Percentiles rank a stretch among this genome's conserved stretches.
Evolutionary conservation across 208 protist species (phyloP).

Genomic region (Crithidia thermophila): DNA sequence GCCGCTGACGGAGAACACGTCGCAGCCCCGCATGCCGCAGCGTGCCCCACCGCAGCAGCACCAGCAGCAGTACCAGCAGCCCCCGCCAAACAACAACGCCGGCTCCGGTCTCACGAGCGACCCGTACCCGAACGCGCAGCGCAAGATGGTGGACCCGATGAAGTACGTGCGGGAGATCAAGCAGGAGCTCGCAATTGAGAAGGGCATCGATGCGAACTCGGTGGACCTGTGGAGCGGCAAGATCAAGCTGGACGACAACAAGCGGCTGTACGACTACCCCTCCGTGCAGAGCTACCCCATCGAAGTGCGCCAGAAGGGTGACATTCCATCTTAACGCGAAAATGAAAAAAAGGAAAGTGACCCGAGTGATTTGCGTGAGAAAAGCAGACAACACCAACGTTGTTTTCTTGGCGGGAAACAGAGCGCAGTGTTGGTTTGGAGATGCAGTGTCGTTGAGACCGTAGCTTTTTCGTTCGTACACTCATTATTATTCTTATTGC

Average conservation of each 20-base stretch:
- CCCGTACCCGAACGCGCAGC: slow-evolving; percentile 88
- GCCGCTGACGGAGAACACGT: slow-evolving; percentile 36
- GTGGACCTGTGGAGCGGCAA: slow-evolving; percentile 92
- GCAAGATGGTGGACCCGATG: slow-evolving; percentile 93
- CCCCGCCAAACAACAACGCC: slow-evolving; percentile 47
- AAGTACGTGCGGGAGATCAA: slow-evolving; percentile 90
- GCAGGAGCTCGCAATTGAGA: slow-evolving; percentile 80
- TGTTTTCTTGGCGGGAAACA: too few relatives aligned
- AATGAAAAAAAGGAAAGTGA: too few relatives aligned
- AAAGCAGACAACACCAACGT: too few relatives aligned
- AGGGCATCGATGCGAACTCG: slow-evolving; percentile 74
- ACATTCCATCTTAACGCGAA: slow-evolving; percentile 62
- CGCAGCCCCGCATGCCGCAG: slow-evolving; percentile 44
- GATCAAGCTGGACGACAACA: slow-evolving; percentile 84
- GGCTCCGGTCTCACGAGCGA: slow-evolving; percentile 73
- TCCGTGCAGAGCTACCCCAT: slow-evolving; percentile 90
- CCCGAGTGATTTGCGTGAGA: too few relatives aligned
- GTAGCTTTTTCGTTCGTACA: too few relatives aligned
- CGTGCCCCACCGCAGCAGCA: slow-evolving; percentile 24
- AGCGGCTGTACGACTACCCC: slow-evolving; percentile 91
- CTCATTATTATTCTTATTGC: background rate
- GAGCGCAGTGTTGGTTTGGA: too few relatives aligned
- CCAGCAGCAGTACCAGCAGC: slow-evolving; percentile 42
- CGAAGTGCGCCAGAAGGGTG: slow-evolving; percentile 91
- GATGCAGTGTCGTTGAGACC: too few relatives aligned